Evolutionary conservation across 371 early-diverging fungal species (phyloP).

Genomic region (Rhizomucor miehei): DNA sequence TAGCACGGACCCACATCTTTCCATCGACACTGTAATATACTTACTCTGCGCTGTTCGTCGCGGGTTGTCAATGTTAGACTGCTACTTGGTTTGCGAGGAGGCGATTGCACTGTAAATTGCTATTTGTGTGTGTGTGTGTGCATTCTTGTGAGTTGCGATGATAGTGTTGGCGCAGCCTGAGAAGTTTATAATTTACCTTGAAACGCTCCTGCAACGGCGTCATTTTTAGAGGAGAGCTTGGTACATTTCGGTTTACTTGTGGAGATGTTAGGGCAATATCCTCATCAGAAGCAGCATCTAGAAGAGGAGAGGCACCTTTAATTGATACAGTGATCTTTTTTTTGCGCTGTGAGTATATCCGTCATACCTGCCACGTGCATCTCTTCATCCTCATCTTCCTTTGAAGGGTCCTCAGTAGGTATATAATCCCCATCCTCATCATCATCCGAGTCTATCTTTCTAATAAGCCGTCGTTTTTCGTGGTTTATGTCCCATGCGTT

Average conservation of each 20-base stretch:
- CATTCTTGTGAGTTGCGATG: too few relatives aligned
- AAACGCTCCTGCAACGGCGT: slow-evolving; percentile 20
- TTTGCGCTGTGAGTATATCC: too few relatives aligned
- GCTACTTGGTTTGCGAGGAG: neutral
- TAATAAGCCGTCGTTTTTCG: slow-evolving; percentile 18
- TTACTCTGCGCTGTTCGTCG: slow-evolving; percentile 2
- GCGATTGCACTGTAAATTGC: slow-evolving; percentile 8
- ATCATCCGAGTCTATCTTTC: slow-evolving; percentile 10
- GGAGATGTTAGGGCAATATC: neutral
- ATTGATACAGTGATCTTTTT: too few relatives aligned
- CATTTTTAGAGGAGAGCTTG: neutral
- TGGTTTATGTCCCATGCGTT: too few relatives aligned
- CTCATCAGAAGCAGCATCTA: neutral
- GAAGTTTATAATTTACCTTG: slow-evolving; percentile 5
- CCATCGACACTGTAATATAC: neutral
- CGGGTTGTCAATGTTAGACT: slow-evolving; percentile 1
- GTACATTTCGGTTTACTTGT: neutral
- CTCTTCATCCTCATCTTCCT: slow-evolving; percentile 27
- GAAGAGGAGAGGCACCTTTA: too few relatives aligned
- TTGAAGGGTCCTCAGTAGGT: slow-evolving; percentile 20
- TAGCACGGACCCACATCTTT: neutral
- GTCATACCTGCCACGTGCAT: slow-evolving; percentile 28
- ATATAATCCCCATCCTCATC: slow-evolving; percentile 38
- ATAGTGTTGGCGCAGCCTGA: neutral
- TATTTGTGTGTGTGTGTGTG: neutral